phyloP scores from a whole-genome alignment of 1,284 basidiomycete genomes.

The Kwoniella shivajii region DNA sequence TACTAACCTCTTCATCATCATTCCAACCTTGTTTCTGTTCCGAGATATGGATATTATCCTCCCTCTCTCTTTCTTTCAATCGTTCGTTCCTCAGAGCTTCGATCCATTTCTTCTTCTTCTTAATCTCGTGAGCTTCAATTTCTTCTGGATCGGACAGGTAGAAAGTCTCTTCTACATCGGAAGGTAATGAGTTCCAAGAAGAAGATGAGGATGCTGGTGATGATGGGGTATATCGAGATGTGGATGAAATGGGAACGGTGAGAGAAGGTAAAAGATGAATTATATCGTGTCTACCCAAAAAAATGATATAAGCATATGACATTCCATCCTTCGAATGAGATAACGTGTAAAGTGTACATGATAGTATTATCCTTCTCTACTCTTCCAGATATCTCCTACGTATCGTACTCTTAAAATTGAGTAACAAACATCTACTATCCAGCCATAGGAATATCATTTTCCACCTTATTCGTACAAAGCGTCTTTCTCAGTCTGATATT shows the following conservation, averaged over 20 bases:
- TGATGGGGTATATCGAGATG: slow-evolving; percentile 7
- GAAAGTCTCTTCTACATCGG: slow-evolving; percentile 78
- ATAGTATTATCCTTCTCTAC: no score
- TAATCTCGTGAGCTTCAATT: slow-evolving; percentile 63
- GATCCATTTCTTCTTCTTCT: slow-evolving; percentile 66
- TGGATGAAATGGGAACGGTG: slow-evolving; percentile 10
- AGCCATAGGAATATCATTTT: no score
- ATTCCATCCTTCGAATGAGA: background rate
- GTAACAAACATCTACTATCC: no score
- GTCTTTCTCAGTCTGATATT: no score
- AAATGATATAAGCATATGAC: no score
- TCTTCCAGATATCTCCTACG: no score
- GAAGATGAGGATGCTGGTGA: slow-evolving; percentile 16
- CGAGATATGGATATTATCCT: slow-evolving; percentile 26
- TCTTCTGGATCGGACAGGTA: slow-evolving; percentile 69
- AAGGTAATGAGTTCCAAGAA: slow-evolving; percentile 60
- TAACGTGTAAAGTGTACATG: background rate
- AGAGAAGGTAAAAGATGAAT: slow-evolving; percentile 66
- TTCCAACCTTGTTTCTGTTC: slow-evolving; percentile 57
- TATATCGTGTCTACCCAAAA: slow-evolving; percentile 69
- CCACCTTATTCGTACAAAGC: no score
- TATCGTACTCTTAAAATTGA: no score
- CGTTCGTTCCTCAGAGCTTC: slow-evolving; percentile 66
- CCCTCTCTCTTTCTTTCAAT: slow-evolving; percentile 56
- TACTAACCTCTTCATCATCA: slow-evolving; percentile 69